Evolutionary conservation across 768 basidiomycete genomes (phyloP), one percentile per base, ranked within the genome.

Genomic region (Crucibulum laeve): DNA sequence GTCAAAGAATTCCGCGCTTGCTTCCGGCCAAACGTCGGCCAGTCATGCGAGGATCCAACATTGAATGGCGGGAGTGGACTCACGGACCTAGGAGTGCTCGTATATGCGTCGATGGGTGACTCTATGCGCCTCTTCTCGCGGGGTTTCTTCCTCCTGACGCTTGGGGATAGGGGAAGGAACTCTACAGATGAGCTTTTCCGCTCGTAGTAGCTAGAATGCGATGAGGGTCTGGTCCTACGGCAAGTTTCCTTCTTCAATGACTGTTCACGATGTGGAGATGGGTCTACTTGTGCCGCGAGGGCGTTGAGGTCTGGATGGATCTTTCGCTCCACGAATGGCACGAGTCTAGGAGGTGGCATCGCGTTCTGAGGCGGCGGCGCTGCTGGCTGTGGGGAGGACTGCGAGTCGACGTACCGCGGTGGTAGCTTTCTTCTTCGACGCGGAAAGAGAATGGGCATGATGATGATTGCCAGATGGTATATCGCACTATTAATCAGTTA

Each of bases 261-360:
- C 11, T 11, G 13, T 22, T 38, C 18, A 10, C 21, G 49, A 4
- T 13, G 44, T 25, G 32, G 34, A 21, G 51, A 25, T n/a, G 50
- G 42, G 26, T 38, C 38, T 1, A 41, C 30, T 24, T 60, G 53
- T n/a, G 61, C 53, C 28, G 59, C 46, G 18, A 66, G 51, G 24
- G 60, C 57, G 45, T 64, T 58, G 21, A 69, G 53, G 44, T 73
- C 55, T 39, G 68, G 63, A 38, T 69, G 70, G 30, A 72, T 71
- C 51, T 60, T 68, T 22, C 56, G 60, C 25, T 59, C 52, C 10
- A 60, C 38, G 22, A 39, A 48, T n/a, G 43, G 24, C 22, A 24
- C 18, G 13, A 13, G 14, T 13, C 11, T 11, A 11, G 21, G 21
- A 11, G 36, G 18, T 38, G 18, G 18, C 13, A 18, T 15, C n/a